These are phyloP conservation scores for Vitellaria paradoxa DNA, from an alignment of 179 eudicot genomes.

Conservation along the genomic window DNA sequence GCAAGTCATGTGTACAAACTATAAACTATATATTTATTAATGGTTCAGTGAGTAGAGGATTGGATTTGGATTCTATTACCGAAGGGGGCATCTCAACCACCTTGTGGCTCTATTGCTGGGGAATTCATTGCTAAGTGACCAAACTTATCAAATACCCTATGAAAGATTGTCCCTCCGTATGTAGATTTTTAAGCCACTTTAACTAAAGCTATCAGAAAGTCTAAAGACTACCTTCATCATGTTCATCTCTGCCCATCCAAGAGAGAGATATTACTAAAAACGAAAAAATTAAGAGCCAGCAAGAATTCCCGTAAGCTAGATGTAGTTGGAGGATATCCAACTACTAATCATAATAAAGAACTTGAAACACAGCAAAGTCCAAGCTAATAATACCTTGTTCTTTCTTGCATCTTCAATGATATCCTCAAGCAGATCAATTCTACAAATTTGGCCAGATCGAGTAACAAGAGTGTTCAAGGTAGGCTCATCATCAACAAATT, in stretches of 20 bases:
- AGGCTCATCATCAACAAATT: conserved; percentile 28
- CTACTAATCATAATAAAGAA: not conserved
- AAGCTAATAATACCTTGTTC: conserved; percentile 58
- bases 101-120: no score
- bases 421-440: conserved; percentile 59
- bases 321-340: not conserved
- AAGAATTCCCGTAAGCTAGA: not conserved
- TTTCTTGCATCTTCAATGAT: conserved; percentile 65
- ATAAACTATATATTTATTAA: no score
- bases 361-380: not conserved
- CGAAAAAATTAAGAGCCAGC: not conserved
- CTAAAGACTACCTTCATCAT: not conserved
- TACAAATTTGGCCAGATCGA: conserved; percentile 54
- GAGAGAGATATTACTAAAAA: not conserved
- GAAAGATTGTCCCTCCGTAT: no score
- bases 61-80: no score
- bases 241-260: not conserved
- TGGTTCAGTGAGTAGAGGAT: no score
- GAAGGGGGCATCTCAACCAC: no score
- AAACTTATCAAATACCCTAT: no score
- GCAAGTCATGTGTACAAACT: no score
- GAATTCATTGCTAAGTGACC: no score
- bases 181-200: no score
- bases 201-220: no score
- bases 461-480: conserved; percentile 28